Conservation (phyloP, 2,329 filamentous ascomycete species). For the Hypoxylon sp. region DNA sequence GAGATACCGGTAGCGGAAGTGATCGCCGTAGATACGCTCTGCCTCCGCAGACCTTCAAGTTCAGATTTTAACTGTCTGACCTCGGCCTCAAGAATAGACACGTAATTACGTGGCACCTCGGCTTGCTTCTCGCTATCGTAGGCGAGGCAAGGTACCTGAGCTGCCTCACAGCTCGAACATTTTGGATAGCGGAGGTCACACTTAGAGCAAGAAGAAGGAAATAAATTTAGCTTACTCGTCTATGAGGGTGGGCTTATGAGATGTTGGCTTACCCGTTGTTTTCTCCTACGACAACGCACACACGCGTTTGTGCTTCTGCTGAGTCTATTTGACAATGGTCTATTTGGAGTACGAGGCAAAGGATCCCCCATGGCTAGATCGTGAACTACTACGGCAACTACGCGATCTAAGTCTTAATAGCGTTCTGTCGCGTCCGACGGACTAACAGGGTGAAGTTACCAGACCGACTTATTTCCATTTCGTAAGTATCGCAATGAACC, state of each 20-base stretch:
- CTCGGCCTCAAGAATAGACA: conserved; percentile 42
- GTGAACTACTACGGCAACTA: conserved; percentile 9
- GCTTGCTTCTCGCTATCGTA: conserved; percentile 45
- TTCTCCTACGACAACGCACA: conserved; percentile 42
- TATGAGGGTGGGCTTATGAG: background rate
- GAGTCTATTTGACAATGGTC: conserved; percentile 31
- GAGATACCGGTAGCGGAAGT: conserved; percentile 12
- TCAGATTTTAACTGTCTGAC: conserved; percentile 40
- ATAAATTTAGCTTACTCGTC: conserved; percentile 8
- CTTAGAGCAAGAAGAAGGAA: conserved; percentile 13
- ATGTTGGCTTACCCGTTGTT: conserved; percentile 37
- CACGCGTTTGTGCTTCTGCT: conserved; percentile 42
- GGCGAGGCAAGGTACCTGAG: conserved; percentile 38
- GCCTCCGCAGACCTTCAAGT: conserved; percentile 31
- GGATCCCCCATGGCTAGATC: conserved; percentile 34
- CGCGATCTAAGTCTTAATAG: background rate
- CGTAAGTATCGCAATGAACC: conserved; percentile 14
- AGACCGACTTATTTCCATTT: background rate
- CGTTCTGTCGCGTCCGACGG: conserved; percentile 11
- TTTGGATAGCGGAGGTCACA: conserved; percentile 45
- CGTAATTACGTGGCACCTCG: conserved; percentile 42
- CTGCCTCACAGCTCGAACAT: conserved; percentile 42
- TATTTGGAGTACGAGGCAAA: conserved; percentile 26
- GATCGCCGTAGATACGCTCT: conserved; percentile 26
- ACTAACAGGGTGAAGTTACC: conserved; percentile 6